Evolutionary conservation across 2,329 filamentous ascomycete genomes (phyloP), one percentile per base, ranked within the genome.

Genomic region (Fusarium sp.): DNA sequence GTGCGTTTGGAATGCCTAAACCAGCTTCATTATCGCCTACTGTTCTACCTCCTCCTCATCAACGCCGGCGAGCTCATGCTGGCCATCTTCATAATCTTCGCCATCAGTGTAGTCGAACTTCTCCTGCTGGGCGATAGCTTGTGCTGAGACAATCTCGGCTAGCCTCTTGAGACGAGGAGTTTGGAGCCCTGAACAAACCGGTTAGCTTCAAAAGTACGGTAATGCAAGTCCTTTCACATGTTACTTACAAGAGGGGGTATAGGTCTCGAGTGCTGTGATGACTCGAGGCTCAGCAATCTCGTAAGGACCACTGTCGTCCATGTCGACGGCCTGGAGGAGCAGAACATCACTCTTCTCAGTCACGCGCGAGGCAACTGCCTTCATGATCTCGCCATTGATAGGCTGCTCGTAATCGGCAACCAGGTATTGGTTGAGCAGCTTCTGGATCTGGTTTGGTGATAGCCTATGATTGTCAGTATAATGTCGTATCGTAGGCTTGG

Each of bases 311-410:
- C 94, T 97, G 82, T 99, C 96, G 77, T 99, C 96, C 94, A 99
- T 98, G 80, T 99, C 96, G 62, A 99, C 94, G 49, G 96, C 94
- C 61, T 95, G 92, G 46, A 99, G 86, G 59, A 99, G 89, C 53
- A 99, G 87, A 5, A 98, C 94, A 75, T 98, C 96, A 75, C 94
- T 97, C 90, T 99, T 99, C 84, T 99, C 96, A 3, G 95, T 98
- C 46, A 99, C 96, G 54, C 94, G 89, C 39, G 94, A 97, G 9
- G 97, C 96, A 54, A 99, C 97, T 9, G 96, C 96, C 84, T 99
- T 99, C 96, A 99, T 99, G 78, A 99, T 99, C 80, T 99, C 96
- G 78, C 95, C 96, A 76, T 99, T 98, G 81, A 99, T 99, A 38
- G 96, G 96, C 82, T 98, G 96, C 82, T 99, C 96, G 80, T 99